Evolutionary conservation across 1,284 basidiomycete species (phyloP).

Genomic region (Trametes hirsuta): DNA sequence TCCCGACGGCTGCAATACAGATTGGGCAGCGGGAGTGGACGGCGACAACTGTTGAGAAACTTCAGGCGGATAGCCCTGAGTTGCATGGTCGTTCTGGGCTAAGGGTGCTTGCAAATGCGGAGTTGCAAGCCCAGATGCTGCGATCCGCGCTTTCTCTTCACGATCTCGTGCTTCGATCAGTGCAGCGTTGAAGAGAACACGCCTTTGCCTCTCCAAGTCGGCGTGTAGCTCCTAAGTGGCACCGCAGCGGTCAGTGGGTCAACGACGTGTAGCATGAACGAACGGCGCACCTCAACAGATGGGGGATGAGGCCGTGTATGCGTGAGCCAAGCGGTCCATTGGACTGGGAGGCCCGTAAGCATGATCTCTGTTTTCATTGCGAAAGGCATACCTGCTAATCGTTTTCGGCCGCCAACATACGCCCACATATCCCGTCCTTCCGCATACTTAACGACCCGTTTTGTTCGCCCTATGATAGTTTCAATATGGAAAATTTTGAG

Average conservation of each 20-base stretch:
- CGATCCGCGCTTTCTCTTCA: conserved; percentile 27
- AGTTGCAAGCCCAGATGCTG: conserved; percentile 7
- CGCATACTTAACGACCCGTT: conserved; percentile 38
- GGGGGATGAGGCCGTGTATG: conserved; percentile 37
- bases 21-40: background rate
- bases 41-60: no score
- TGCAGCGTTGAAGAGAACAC: conserved; percentile 29
- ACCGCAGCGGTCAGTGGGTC: background rate
- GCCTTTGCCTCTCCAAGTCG: conserved; percentile 32
- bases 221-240: conserved; percentile 30
- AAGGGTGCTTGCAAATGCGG: conserved; percentile 8
- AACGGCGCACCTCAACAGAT: conserved; percentile 25
- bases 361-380: background rate
- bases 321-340: conserved; percentile 39
- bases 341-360: conserved; percentile 24
- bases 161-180: conserved; percentile 35
- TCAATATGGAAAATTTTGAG: background rate
- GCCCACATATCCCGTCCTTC: conserved; percentile 33
- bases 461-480: conserved; percentile 24
- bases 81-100: background rate
- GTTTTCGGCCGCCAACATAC: conserved; percentile 30
- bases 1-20: background rate
- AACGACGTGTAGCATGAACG: background rate
- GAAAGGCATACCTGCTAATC: conserved; percentile 30
- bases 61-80: background rate